Evolutionary conservation across 192 early-diverging fungal genomes (phyloP).

Genomic region (Diversispora eburnea): DNA sequence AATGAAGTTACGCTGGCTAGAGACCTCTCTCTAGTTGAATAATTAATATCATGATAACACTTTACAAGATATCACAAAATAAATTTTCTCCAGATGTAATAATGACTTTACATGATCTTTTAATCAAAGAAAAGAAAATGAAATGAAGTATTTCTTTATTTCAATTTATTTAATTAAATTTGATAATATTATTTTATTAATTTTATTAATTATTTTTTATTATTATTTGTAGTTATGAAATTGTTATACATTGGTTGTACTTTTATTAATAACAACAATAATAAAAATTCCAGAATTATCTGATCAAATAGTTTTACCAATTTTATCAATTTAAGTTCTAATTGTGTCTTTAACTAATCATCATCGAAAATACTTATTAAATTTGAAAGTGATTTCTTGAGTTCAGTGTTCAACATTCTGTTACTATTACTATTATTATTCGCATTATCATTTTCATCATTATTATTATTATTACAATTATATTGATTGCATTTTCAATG

Average conservation of each 20-base stretch:
- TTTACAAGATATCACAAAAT: background rate
- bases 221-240: conserved; percentile 5
- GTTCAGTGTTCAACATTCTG: no score
- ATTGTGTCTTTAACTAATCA: no score
- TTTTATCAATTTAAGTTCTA: no score
- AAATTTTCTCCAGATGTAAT: background rate
- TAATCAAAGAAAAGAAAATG: background rate
- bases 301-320: no score
- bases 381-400: no score
- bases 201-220: background rate
- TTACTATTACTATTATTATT: no score
- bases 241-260: conserved; percentile 28
- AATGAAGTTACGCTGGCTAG: no score
- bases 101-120: background rate
- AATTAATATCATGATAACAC: conserved; percentile 41
- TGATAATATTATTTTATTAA: background rate
- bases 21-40: no score
- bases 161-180: background rate
- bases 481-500: no score
- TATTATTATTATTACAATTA: no score
- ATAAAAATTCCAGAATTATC: background rate
- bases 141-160: conserved; percentile 14
- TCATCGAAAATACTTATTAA: no score
- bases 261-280: background rate
- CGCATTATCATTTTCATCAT: no score